A percentile compares a stretch with the other conserved stretches of the same genome.
phyloP scores from a whole-genome alignment of 192 early-diverging fungal genomes.

The Gaertneriomyces sp. region DNA sequence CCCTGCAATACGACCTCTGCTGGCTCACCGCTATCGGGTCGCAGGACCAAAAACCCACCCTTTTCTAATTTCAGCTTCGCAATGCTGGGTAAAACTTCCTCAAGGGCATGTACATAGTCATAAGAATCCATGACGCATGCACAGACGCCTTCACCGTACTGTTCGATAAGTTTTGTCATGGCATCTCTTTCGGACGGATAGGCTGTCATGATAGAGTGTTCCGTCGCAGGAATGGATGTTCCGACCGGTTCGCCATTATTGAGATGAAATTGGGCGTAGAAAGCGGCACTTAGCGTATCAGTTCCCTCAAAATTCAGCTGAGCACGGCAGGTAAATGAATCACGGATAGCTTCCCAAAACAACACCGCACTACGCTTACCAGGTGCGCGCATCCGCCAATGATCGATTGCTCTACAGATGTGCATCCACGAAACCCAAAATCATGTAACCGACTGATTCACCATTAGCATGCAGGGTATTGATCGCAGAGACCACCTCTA shows the following conservation, averaged over 20 bases:
- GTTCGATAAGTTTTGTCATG: slow-evolving; percentile 58
- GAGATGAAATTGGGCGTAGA: slow-evolving; percentile 70
- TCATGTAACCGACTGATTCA: slow-evolving; percentile 69
- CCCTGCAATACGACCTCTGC: slow-evolving; percentile 71
- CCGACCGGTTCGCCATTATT: slow-evolving; percentile 72
- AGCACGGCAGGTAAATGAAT: background rate
- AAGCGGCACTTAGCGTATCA: slow-evolving; percentile 77
- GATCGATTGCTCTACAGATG: slow-evolving; percentile 79
- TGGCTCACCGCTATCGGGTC: slow-evolving; percentile 84
- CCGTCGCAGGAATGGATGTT: slow-evolving; percentile 79
- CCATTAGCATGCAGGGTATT: background rate
- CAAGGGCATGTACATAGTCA: slow-evolving; percentile 73
- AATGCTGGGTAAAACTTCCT: slow-evolving; percentile 68
- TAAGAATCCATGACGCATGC: slow-evolving; percentile 92
- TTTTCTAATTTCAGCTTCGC: slow-evolving; percentile 62
- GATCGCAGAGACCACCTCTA: too few relatives aligned
- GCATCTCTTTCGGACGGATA: slow-evolving; percentile 68
- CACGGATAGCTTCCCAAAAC: too few relatives aligned
- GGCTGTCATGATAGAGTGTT: slow-evolving; percentile 88
- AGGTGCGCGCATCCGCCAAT: slow-evolving; percentile 82
- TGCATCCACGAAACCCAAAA: slow-evolving; percentile 89
- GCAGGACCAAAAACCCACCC: slow-evolving; percentile 76
- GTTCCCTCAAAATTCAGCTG: slow-evolving; percentile 78
- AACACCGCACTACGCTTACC: slow-evolving; percentile 32
- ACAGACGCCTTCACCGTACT: slow-evolving; percentile 68